Percentiles rank a stretch among this genome's conserved stretches.
These are phyloP conservation scores for Brasilioporus rufonigricans DNA, from an alignment of 768 basidiomycete genomes.

Conservation along the genomic window DNA sequence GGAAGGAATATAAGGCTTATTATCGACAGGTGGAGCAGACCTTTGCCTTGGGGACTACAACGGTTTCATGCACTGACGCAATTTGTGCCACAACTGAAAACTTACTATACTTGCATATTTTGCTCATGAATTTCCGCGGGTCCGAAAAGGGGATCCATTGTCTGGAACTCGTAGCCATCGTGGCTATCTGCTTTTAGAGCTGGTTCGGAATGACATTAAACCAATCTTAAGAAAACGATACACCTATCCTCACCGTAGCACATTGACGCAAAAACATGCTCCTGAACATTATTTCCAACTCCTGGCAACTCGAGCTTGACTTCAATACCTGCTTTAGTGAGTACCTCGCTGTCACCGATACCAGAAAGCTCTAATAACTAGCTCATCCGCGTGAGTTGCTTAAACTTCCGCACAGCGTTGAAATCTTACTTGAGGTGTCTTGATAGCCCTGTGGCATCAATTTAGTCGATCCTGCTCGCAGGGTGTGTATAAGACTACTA, in stretches of 20 bases:
- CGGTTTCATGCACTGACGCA: neutral
- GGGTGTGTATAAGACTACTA: neutral
- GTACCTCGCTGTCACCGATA: neutral
- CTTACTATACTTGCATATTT: neutral
- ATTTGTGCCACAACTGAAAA: neutral
- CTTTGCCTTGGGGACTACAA: neutral
- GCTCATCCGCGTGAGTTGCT: neutral
- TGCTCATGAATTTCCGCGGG: neutral
- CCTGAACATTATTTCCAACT: slow-evolving; percentile 2
- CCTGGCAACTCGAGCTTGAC: neutral
- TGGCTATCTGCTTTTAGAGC: neutral
- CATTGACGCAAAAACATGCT: neutral
- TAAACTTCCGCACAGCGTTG: neutral
- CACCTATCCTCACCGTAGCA: neutral
- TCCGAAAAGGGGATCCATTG: slow-evolving; percentile 1
- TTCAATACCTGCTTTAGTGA: neutral
- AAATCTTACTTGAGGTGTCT: neutral
- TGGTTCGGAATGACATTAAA: neutral
- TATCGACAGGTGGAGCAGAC: neutral
- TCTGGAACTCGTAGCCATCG: neutral
- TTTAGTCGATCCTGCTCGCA: neutral
- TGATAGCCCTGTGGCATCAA: neutral
- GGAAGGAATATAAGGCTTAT: neutral
- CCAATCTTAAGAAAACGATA: neutral
- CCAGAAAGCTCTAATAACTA: neutral